Conservation (phyloP, 2,329 filamentous ascomycete genomes). For the Talaromyces verruculosus region DNA sequence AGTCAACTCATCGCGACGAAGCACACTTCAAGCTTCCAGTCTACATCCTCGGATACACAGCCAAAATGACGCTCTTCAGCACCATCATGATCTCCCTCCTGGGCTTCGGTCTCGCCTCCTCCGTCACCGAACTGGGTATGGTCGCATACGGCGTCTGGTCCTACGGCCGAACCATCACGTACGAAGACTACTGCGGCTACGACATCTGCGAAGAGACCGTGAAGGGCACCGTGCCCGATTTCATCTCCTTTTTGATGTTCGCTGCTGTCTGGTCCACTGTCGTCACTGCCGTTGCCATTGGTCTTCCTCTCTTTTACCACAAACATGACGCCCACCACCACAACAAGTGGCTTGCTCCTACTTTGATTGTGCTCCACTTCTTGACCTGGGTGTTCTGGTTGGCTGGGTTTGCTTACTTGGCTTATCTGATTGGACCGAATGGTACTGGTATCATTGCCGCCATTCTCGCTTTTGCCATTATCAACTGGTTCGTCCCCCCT, state of each 20-base stretch:
- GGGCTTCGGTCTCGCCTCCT: constrained; percentile 28
- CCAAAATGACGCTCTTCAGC: constrained; percentile 24
- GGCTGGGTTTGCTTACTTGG: constrained; percentile 33
- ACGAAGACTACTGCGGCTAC: constrained; percentile 17
- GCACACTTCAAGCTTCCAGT: neutral
- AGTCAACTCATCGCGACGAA: constrained; percentile 1
- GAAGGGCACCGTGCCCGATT: constrained; percentile 24
- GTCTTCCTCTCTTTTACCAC: constrained; percentile 27
- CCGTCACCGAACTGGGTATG: constrained; percentile 33
- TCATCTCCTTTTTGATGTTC: constrained; percentile 31
- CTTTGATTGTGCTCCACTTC: constrained; percentile 28
- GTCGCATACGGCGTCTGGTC: constrained; percentile 25
- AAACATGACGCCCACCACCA: constrained; percentile 24
- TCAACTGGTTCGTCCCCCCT: constrained; percentile 28
- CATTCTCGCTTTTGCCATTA: constrained; percentile 32
- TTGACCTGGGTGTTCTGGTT: constrained; percentile 37
- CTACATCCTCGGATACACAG: neutral
- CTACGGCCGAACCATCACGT: constrained; percentile 14
- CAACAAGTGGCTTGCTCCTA: constrained; percentile 27
- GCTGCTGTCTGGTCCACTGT: constrained; percentile 31
- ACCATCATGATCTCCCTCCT: constrained; percentile 30
- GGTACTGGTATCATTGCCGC: constrained; percentile 27
- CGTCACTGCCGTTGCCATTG: constrained; percentile 24
- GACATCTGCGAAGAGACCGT: constrained; percentile 20
- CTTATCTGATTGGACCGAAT: constrained; percentile 21